Evolutionary conservation across 257 asterid species (phyloP).

Genomic region (Hygrophila difformis): DNA sequence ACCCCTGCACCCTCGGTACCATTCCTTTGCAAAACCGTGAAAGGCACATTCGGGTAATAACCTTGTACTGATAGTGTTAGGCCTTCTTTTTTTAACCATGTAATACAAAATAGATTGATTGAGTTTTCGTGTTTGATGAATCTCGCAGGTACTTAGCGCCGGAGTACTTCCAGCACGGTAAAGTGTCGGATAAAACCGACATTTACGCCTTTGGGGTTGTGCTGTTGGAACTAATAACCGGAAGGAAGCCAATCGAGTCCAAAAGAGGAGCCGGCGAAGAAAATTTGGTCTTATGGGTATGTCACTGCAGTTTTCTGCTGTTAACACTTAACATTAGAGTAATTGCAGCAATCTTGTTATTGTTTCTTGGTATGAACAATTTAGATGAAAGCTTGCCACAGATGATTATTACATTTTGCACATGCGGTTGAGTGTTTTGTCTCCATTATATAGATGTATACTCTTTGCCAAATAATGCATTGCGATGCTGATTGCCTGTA

Average conservation of each 20-base stretch:
- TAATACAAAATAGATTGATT: neutral
- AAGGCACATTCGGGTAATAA: constrained; percentile 73
- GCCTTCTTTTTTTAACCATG: neutral
- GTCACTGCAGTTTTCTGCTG: constrained; percentile 9
- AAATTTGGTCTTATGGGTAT: constrained; percentile 62
- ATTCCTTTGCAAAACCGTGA: constrained; percentile 79
- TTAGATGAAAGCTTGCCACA: no score
- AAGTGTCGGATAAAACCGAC: constrained; percentile 73
- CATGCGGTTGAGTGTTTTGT: no score
- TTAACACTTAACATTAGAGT: neutral
- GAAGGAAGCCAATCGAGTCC: constrained; percentile 64
- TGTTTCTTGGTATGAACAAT: neutral
- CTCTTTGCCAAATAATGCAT: no score
- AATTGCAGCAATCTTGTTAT: no score
- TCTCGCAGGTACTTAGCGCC: constrained; percentile 60
- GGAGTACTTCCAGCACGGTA: constrained; percentile 77
- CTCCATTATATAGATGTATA: no score
- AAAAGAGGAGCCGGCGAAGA: constrained; percentile 70
- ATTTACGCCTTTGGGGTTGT: constrained; percentile 72
- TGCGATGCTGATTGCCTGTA: no score
- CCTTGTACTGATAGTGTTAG: neutral
- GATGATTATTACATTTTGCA: neutral
- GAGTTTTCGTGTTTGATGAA: constrained; percentile 5
- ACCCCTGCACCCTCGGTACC: constrained; percentile 74
- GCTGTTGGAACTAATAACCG: constrained; percentile 60